A percentile compares a stretch with the other conserved stretches of the same genome.
Conservation (phyloP, 371 early-diverging fungal genomes). For the Capniomyces stellatus region DNA sequence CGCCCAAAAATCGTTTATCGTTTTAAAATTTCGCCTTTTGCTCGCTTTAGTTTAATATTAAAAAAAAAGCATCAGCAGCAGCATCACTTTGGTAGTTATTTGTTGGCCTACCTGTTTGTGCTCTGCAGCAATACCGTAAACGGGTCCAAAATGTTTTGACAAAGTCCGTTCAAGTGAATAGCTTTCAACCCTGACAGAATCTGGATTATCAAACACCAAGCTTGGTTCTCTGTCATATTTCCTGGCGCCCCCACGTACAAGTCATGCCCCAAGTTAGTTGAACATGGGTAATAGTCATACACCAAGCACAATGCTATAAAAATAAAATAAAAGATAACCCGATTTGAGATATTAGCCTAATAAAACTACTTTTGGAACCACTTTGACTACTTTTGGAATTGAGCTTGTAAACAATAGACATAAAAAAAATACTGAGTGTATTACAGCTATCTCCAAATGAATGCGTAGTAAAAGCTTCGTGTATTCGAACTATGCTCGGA, state of each 20-base stretch:
- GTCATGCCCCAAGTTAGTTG: constrained; percentile 30
- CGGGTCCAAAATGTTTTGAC: constrained; percentile 55
- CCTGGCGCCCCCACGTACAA: constrained; percentile 3
- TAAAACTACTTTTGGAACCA: too few species aligned
- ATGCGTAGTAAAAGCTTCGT: constrained; percentile 88
- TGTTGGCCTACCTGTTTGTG: constrained; percentile 34
- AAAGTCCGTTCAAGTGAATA: constrained; percentile 62
- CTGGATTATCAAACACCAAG: constrained; percentile 76
- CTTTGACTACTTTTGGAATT: too few species aligned
- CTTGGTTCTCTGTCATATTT: constrained; percentile 48
- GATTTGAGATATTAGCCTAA: too few species aligned
- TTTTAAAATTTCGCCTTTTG: too few species aligned
- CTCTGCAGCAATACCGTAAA: constrained; percentile 49
- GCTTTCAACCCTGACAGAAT: constrained; percentile 63
- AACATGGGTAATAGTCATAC: constrained; percentile 78
- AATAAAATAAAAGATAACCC: neutral
- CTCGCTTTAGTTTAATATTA: too few species aligned
- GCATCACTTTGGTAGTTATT: too few species aligned
- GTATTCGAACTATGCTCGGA: constrained; percentile 64
- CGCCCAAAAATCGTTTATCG: constrained; percentile 36
- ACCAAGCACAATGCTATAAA: constrained; percentile 15
- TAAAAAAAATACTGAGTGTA: too few species aligned
- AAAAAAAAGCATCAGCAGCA: too few species aligned
- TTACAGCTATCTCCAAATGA: constrained; percentile 81
- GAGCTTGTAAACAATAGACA: too few species aligned